Evolutionary conservation across 495 filamentous ascomycete genomes (phyloP).

Genomic region (Penicillium pancosmium): DNA sequence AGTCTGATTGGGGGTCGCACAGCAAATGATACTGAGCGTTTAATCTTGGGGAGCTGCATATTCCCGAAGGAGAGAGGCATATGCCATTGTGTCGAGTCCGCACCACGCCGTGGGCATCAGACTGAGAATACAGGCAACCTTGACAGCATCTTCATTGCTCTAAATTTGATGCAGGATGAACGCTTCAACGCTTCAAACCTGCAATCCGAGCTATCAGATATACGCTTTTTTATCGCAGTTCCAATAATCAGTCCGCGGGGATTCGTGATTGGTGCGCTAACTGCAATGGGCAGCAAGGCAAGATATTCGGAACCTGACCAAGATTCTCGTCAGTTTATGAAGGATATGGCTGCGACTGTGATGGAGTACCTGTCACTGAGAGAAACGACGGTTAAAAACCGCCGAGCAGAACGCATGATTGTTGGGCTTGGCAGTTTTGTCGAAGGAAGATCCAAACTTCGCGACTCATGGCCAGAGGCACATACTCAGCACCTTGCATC

Average conservation of each 20-base stretch:
- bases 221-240: conserved; percentile 59
- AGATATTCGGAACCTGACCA: conserved; percentile 19
- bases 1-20: conserved; percentile 37
- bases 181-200: conserved; percentile 31
- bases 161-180: conserved; percentile 27
- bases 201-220: conserved; percentile 30
- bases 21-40: conserved; percentile 28
- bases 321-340: conserved; percentile 32
- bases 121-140: conserved; percentile 22
- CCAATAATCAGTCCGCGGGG: conserved; percentile 61
- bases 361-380: conserved; percentile 29
- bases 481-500: conserved; percentile 14
- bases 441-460: conserved; percentile 30
- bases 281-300: conserved; percentile 55
- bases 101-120: not conserved
- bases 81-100: conserved; percentile 42
- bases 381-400: conserved; percentile 8
- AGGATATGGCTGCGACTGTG: conserved; percentile 33
- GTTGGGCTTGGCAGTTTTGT: conserved; percentile 36
- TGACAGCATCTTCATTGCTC: conserved; percentile 22
- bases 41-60: conserved; percentile 48
- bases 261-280: conserved; percentile 62
- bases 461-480: conserved; percentile 27
- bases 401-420: conserved; percentile 32
- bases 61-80: conserved; percentile 46